Conservation (phyloP, 192 early-diverging fungal species). For the Kappamyces sp. region DNA sequence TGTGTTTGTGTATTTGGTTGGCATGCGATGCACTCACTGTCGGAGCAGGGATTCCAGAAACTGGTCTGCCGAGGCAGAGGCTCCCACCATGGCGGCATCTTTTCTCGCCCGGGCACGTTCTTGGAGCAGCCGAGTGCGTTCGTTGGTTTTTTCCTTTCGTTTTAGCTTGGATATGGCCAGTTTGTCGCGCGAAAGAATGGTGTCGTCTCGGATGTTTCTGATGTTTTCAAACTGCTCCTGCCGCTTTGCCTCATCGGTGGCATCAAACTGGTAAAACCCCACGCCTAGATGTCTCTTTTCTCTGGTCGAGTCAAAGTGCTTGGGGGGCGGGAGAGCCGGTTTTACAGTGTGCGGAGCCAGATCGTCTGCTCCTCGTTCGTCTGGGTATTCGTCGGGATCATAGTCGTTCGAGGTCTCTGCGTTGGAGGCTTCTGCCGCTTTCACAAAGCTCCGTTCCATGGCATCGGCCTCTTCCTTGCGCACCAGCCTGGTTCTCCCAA, state of each 20-base stretch:
- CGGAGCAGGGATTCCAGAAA: too few species aligned
- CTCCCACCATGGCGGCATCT: not conserved
- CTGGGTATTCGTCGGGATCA: not conserved
- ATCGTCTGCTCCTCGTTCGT: too few species aligned
- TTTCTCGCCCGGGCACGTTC: constrained; percentile 9
- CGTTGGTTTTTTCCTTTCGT: not conserved
- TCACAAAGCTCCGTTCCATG: not conserved
- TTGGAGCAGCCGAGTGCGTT: not conserved
- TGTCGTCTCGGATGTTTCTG: not conserved
- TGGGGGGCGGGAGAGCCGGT: too few species aligned
- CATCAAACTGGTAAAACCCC: not conserved
- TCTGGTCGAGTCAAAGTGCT: constrained; percentile 6
- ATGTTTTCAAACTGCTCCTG: constrained; percentile 6
- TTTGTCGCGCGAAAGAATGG: not conserved
- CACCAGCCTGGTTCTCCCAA: constrained; percentile 14
- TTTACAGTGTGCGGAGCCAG: too few species aligned
- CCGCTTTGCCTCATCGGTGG: constrained; percentile 1
- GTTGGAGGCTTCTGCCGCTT: not conserved
- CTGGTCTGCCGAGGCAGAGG: too few species aligned
- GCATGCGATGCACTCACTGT: too few species aligned
- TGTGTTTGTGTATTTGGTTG: too few species aligned
- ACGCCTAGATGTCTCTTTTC: constrained; percentile 7
- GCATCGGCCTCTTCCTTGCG: constrained; percentile 4
- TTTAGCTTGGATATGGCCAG: not conserved
- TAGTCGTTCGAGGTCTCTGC: not conserved